Conservation (phyloP, 1,139 yeast species). For the Sugiyamaella xylanicola region DNA sequence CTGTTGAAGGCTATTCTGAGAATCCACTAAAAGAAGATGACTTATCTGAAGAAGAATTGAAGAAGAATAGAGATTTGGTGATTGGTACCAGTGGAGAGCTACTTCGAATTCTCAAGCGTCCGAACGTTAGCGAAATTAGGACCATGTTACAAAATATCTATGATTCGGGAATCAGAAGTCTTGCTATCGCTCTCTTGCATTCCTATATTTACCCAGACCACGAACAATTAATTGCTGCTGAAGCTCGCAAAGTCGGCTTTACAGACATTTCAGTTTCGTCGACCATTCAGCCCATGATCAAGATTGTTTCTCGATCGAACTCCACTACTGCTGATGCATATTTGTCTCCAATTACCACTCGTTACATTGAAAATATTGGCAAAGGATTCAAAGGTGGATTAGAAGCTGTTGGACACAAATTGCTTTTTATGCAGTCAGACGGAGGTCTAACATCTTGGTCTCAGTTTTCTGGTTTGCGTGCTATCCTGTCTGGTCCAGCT, state of each 20-base stretch:
- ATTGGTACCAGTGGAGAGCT: slow-evolving; percentile 66
- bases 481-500: slow-evolving; percentile 60
- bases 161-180: slow-evolving; percentile 59
- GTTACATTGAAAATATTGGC: slow-evolving; percentile 62
- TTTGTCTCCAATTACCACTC: slow-evolving; percentile 68
- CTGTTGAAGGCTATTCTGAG: slow-evolving; percentile 66
- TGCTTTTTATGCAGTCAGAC: slow-evolving; percentile 62
- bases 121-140: slow-evolving; percentile 49
- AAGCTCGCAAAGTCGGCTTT: slow-evolving; percentile 64
- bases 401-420: slow-evolving; percentile 46
- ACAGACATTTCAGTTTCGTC: slow-evolving; percentile 64
- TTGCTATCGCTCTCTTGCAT: slow-evolving; percentile 70
- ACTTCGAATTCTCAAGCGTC: slow-evolving; percentile 55
- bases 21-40: slow-evolving; percentile 49
- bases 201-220: slow-evolving; percentile 71
- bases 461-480: slow-evolving; percentile 54
- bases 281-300: slow-evolving; percentile 71
- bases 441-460: slow-evolving; percentile 56
- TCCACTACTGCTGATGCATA: slow-evolving; percentile 79
- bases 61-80: slow-evolving; percentile 42
- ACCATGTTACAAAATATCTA: slow-evolving; percentile 48
- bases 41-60: slow-evolving; percentile 30
- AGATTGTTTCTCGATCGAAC: slow-evolving; percentile 68
- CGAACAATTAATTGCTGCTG: slow-evolving; percentile 57
- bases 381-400: slow-evolving; percentile 60